A percentile compares a stretch with the other conserved stretches of the same genome.
Conservation (phyloP, 2,329 filamentous ascomycete genomes). For the Epichloe amarillans region DNA sequence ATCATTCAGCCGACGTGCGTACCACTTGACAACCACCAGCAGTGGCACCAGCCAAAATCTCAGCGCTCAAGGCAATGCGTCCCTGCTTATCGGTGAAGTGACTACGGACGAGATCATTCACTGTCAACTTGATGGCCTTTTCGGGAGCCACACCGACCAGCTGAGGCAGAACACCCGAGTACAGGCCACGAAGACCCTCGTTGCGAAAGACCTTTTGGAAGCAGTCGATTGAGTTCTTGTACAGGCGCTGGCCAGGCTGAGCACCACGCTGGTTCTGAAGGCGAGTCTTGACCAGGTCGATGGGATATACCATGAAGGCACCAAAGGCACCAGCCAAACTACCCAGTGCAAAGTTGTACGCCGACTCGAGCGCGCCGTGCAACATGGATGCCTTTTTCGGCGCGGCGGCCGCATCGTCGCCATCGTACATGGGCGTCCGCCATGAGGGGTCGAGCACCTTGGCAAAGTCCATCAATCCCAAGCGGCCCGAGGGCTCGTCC, state of each 20-base stretch:
- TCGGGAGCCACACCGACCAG: constrained; percentile 96
- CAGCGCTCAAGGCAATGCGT: constrained; percentile 54
- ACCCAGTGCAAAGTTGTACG: constrained; percentile 82
- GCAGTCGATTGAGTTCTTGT: constrained; percentile 96
- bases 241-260: constrained; percentile 72
- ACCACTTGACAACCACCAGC: constrained; percentile 95
- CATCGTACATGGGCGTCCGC: constrained; percentile 48
- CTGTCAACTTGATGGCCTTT: constrained; percentile 97
- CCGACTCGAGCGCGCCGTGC: constrained; percentile 50
- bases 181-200: constrained; percentile 78
- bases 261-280: constrained; percentile 91
- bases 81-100: constrained; percentile 65
- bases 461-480: constrained; percentile 73
- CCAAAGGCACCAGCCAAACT: constrained; percentile 90
- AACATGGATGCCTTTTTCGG: constrained; percentile 31
- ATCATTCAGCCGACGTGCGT: constrained; percentile 43
- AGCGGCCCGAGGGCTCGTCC: constrained; percentile 74
- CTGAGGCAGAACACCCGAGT: constrained; percentile 90
- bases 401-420: constrained; percentile 28
- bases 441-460: constrained; percentile 93
- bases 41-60: constrained; percentile 76
- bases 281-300: constrained; percentile 95
- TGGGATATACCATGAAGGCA: constrained; percentile 98
- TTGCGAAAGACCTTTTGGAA: constrained; percentile 86
- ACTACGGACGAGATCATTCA: constrained; percentile 83